Percentiles rank a stretch among this genome's conserved stretches.
Evolutionary conservation across 257 asterid species (phyloP).

Genomic region (Solanum infundibuliforme): DNA sequence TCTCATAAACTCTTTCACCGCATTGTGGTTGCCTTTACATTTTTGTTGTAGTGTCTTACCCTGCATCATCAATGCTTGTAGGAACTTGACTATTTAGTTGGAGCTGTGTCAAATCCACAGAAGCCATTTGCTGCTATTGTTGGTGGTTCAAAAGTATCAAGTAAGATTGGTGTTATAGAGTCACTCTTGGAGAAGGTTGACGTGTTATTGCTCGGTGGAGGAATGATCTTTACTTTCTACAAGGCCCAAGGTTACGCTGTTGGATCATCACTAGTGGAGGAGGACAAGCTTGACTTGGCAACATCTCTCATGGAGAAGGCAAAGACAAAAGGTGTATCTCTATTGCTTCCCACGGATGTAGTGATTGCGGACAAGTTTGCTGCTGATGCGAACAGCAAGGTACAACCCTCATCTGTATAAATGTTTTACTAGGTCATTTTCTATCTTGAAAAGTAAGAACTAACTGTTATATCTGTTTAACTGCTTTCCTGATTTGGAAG

Average conservation of each 20-base stretch:
- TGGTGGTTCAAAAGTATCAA: conserved; percentile 79
- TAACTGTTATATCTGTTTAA: not conserved
- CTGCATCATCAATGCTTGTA: conserved; percentile 12
- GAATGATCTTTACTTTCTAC: conserved; percentile 78
- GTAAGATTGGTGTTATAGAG: conserved; percentile 66
- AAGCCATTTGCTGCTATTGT: conserved; percentile 88
- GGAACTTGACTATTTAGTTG: conserved; percentile 82
- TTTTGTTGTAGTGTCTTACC: not conserved
- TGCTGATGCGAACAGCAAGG: conserved; percentile 82
- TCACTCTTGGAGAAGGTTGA: conserved; percentile 63
- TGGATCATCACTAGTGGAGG: conserved; percentile 78
- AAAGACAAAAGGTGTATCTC: conserved; percentile 61
- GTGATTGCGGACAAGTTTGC: conserved; percentile 72
- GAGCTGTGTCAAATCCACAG: conserved; percentile 70
- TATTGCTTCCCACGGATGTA: conserved; percentile 67
- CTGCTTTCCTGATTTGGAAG: not conserved
- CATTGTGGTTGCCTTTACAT: not conserved
- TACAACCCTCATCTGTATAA: not conserved
- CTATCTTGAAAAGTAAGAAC: not conserved
- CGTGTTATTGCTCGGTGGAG: conserved; percentile 71
- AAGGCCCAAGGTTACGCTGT: conserved; percentile 73
- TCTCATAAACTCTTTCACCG: not conserved
- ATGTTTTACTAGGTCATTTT: not conserved
- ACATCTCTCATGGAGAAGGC: conserved; percentile 66
- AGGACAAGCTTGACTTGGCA: conserved; percentile 75